These are phyloP conservation scores for Pharnaceum exiguum DNA, from an alignment of 148 eudicot species.

Conservation along the genomic window DNA sequence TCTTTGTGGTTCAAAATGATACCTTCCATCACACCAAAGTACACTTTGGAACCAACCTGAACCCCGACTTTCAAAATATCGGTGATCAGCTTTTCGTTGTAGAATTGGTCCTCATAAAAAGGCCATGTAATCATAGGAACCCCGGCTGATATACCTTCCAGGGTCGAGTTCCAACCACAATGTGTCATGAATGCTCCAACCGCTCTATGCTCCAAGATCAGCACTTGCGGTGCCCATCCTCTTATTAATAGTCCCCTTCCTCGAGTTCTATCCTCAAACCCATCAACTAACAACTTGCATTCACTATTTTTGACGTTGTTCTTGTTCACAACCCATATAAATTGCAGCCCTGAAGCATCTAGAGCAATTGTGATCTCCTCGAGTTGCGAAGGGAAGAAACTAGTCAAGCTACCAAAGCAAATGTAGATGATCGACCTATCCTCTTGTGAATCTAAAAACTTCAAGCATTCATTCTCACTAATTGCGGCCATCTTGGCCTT, in stretches of 20 bases:
- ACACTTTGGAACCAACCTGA: conserved; percentile 3
- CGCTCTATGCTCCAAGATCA: conserved; percentile 8
- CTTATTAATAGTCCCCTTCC: conserved; percentile 15
- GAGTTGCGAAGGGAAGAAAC: background rate
- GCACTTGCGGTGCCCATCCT: conserved; percentile 23
- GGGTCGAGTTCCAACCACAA: conserved; percentile 20
- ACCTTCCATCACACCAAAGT: background rate
- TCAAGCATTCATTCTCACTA: background rate
- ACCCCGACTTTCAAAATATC: conserved; percentile 15
- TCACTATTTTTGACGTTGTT: background rate
- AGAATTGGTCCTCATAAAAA: conserved; percentile 6
- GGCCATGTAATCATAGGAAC: conserved; percentile 23
- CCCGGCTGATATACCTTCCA: conserved; percentile 18
- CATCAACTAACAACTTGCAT: background rate
- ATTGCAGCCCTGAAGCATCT: conserved; percentile 5
- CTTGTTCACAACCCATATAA: conserved; percentile 12
- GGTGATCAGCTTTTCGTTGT: conserved; percentile 15
- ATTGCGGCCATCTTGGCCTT: conserved; percentile 23
- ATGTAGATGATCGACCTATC: background rate
- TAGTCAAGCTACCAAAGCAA: conserved; percentile 6
- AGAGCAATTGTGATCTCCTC: conserved; percentile 5
- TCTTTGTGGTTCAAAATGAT: background rate
- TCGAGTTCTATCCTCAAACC: background rate
- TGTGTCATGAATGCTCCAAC: conserved; percentile 21
- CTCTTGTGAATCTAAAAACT: conserved; percentile 1